Percentiles rank a stretch among this genome's conserved stretches.
Evolutionary conservation across 768 basidiomycete genomes (phyloP).

Genomic region (Terana coerulea): DNA sequence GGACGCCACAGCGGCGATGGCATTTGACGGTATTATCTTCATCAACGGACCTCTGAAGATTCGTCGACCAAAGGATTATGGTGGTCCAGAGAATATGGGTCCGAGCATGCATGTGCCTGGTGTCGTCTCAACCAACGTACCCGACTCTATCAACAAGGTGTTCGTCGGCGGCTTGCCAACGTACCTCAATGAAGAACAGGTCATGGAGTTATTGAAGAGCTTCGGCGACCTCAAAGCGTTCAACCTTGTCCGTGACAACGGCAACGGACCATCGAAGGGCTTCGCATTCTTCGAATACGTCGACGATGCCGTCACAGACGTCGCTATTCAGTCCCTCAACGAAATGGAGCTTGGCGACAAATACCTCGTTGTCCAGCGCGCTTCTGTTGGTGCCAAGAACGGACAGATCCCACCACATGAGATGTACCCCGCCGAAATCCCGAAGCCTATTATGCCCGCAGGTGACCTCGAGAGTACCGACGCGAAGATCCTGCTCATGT

Average conservation of each 20-base stretch:
- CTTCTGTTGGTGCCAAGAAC: constrained; percentile 88
- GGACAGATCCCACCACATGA: constrained; percentile 60
- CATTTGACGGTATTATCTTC: constrained; percentile 96
- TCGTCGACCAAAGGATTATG: constrained; percentile 95
- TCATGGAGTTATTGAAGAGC: constrained; percentile 94
- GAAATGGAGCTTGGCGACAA: constrained; percentile 98
- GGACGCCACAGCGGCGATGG: constrained; percentile 95
- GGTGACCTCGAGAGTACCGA: constrained; percentile 52
- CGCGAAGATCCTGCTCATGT: constrained; percentile 87
- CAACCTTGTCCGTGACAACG: constrained; percentile 95
- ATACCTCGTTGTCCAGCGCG: constrained; percentile 93
- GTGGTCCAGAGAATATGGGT: constrained; percentile 61
- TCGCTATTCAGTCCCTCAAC: constrained; percentile 93
- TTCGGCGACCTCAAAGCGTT: constrained; percentile 98
- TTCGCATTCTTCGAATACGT: constrained; percentile 99
- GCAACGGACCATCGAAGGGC: constrained; percentile 87
- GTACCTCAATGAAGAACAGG: constrained; percentile 97
- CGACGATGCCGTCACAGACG: constrained; percentile 83
- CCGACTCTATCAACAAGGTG: constrained; percentile 96
- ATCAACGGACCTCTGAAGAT: constrained; percentile 95
- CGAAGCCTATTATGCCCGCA: constrained; percentile 85
- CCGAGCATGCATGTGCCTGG: constrained; percentile 85
- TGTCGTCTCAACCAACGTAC: constrained; percentile 94
- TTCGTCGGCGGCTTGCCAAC: constrained; percentile 95
- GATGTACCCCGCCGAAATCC: constrained; percentile 76